phyloP scores from a whole-genome alignment of 2,329 filamentous ascomycete genomes.

The Paracoccidioides brasiliensis region DNA sequence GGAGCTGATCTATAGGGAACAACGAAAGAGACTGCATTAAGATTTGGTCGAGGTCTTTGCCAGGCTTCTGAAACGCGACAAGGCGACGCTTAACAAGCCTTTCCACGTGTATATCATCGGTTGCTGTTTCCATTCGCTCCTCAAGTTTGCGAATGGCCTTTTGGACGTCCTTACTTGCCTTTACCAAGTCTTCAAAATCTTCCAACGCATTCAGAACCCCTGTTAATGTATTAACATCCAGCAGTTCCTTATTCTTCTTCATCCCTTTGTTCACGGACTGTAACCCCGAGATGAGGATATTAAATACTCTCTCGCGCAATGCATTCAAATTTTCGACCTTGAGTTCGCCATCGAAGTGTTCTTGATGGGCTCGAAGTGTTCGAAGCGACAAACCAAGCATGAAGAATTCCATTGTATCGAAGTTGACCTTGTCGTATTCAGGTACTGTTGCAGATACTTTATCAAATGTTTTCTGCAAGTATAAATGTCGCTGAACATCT shows the following conservation, averaged over 20 bases:
- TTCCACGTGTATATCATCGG: constrained; percentile 18
- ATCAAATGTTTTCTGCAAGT: constrained; percentile 24
- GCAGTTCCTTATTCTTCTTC: constrained; percentile 19
- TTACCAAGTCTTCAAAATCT: constrained; percentile 27
- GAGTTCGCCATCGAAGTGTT: constrained; percentile 18
- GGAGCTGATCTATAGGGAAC: constrained; percentile 24
- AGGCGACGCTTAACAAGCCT: constrained; percentile 24
- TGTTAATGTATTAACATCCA: constrained; percentile 20
- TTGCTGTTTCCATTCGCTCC: constrained; percentile 21
- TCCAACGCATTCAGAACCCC: constrained; percentile 28
- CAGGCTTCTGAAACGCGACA: constrained; percentile 18
- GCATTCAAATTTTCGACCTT: constrained; percentile 19
- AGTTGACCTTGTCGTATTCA: constrained; percentile 21
- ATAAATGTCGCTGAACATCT: constrained; percentile 21
- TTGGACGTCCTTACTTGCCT: constrained; percentile 22
- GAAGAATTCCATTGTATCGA: constrained; percentile 25
- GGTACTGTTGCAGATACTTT: constrained; percentile 19
- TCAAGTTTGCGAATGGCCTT: constrained; percentile 25
- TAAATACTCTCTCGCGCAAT: constrained; percentile 24
- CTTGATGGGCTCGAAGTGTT: constrained; percentile 22
- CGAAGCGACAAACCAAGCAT: constrained; percentile 24
- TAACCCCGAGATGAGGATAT: constrained; percentile 22
- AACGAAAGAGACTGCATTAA: constrained; percentile 19
- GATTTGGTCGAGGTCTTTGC: not conserved
- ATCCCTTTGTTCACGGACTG: constrained; percentile 23